Conservation (phyloP, 164 flowering plant genomes). For the Vitis vinifera region ASM3070453v1 NC_081808.1:4262001-4262500, state of each 20-base stretch:
- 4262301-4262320: too few relatives aligned
- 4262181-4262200: conserved; percentile 63
- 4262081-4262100: conserved; percentile 42
- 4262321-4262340: background rate
- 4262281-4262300: too few relatives aligned
- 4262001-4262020: conserved; percentile 33
- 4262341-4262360: conserved; percentile 4
- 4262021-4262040: conserved; percentile 64
- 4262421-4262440: conserved; percentile 14
- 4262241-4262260: background rate
- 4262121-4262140: background rate
- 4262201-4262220: conserved; percentile 30
- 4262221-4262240: background rate
- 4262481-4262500: conserved; percentile 43
- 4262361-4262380: background rate
- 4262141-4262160: too few relatives aligned
- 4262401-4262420: conserved; percentile 13
- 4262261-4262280: background rate
- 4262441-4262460: conserved; percentile 42
- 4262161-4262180: conserved; percentile 14
- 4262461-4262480: conserved; percentile 36
- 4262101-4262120: conserved; percentile 34
- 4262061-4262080: conserved; percentile 41
- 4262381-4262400: conserved; percentile 12
- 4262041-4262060: conserved; percentile 39